phyloP scores from a whole-genome alignment of 1,139 yeast genomes.

The Tardiomyces blankii region DNA sequence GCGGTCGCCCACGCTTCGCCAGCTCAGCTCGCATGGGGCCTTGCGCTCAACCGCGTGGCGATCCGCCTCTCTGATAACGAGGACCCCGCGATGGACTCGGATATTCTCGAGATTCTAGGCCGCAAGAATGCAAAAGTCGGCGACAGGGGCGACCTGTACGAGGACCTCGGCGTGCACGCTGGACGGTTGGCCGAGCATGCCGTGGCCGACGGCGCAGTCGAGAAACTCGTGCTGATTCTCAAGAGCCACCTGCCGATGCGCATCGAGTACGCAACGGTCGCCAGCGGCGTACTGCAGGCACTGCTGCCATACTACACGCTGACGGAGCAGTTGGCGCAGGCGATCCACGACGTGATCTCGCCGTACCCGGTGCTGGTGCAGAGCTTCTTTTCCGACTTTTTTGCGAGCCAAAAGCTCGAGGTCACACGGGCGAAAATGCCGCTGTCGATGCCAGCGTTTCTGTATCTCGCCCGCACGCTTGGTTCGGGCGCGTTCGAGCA shows the following conservation, averaged over 20 bases:
- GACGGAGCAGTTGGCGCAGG: slow-evolving; percentile 41
- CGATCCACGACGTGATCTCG: slow-evolving; percentile 40
- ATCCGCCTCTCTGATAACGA: neutral
- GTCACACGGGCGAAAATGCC: slow-evolving; percentile 70
- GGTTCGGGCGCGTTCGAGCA: slow-evolving; percentile 60
- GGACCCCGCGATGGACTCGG: neutral
- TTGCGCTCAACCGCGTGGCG: neutral
- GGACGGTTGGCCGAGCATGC: slow-evolving; percentile 20
- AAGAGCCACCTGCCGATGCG: slow-evolving; percentile 29
- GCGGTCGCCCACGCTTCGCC: neutral
- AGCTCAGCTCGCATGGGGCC: neutral
- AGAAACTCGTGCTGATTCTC: slow-evolving; percentile 32
- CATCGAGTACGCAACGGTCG: slow-evolving; percentile 43
- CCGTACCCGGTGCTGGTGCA: slow-evolving; percentile 49
- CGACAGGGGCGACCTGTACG: too few species aligned
- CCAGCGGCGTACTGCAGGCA: slow-evolving; percentile 48
- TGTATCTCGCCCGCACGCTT: slow-evolving; percentile 44
- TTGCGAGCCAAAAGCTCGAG: slow-evolving; percentile 44
- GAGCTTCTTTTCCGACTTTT: slow-evolving; percentile 44
- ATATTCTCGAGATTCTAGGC: neutral
- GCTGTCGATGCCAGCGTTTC: slow-evolving; percentile 48
- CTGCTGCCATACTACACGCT: slow-evolving; percentile 54
- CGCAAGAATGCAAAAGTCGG: neutral
- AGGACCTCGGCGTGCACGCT: neutral
- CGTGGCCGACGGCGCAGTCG: slow-evolving; percentile 33